Base-by-base conservation (phyloP, 441 rosid species). In the Gossypium gossypioides region DNA sequence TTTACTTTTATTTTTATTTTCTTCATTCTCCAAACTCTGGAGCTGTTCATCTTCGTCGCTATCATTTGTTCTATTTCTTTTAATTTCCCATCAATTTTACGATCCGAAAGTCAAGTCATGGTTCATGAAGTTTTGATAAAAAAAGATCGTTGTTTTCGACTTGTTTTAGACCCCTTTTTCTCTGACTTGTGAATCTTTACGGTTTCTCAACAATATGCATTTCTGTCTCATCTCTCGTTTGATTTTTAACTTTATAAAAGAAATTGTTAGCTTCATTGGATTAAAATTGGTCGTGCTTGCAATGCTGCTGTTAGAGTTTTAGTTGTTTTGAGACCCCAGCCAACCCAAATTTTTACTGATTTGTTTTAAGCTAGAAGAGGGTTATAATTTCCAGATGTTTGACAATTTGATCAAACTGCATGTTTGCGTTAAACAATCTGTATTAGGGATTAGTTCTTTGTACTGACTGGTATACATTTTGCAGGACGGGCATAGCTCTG, bases 401-500 rank as follows among this genome's bases (percentile, higher is more conserved):
- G 44, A 59, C 3, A 9, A 59, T 27, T 32, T 32, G 66, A 32
- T 29, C 46, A 60, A 60, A 32, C 44, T 10, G n/a, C 22, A 60
- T 15, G 7, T 15, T 60, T 32, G 66, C 8, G 66, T 60, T 60
- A 34, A 59, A 29, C 63, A 24, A 37, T 37, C 16, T 42, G 54
- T 19, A 44, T 50, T 37, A 21, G 44, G 6, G 25, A 21, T 44
- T 13, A 46, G 16, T 42, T 21, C 42, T 64, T 32, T 8, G 13
- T 55, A 24, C 54, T 3, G 54, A n/a, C 54, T 48, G 54, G 24
- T 46, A 27, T 21, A 21, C 18, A 13, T 29, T 74, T 77, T 27
- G 74, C 78, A 88, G 93, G 91, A 88, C 3, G 87, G 87, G n/a
- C 84, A 86, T 50, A 86, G 84, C 75, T 79, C 88, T 2, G 89